Base-by-base conservation (phyloP, 495 filamentous ascomycete species). In the Penicillium turbatum region DNA sequence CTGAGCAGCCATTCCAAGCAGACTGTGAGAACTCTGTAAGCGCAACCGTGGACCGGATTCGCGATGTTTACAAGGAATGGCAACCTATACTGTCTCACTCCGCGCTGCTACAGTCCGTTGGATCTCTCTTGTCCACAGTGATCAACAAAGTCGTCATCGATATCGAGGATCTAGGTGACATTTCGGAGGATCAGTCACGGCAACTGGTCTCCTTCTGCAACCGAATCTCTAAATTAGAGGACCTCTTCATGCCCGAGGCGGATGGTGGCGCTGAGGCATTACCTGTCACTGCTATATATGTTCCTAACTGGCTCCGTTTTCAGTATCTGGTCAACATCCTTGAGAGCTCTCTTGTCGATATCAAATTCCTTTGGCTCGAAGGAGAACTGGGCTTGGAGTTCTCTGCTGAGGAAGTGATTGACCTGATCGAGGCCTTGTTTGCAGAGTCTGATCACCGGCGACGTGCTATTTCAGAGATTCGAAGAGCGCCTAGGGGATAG, bases 251-350 rank as follows among this genome's bases (percentile, higher is more conserved):
- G 36, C 85, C 86, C 5, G 76, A 83, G 45, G 50, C 59, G 32
- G 57, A 65, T 47, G 53, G 50, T 29, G 63, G 66, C 37, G 57
- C 60, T n/a, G 72, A 72, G 36, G 60, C 62, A 13, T 56, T 88
- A 3, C 85, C 86, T 9, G 74, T 88, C 34, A 90, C 90, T 19
- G 82, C 84, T 10, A 77, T 95, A 29, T 97, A 96, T 61, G 86
- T 88, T 27, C 72, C 79, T 0, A 83, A 80, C 55, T 99, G 93
- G 95, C 75, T 96, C 49, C 86, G 89, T 49, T 89, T 99, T 61
- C 87, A 93, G 61, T 96, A 90, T 62, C 72, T 99, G 16, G 77
- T 83, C 46, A 89, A 95, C 64, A 89, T 99, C 45, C 70, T 99
- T 45, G 90, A 97, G 68, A 91, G 88, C 60, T 89, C 87, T 48